Base-by-base conservation (phyloP, 768 basidiomycete genomes). In the Suillus subalutaceus region DNA sequence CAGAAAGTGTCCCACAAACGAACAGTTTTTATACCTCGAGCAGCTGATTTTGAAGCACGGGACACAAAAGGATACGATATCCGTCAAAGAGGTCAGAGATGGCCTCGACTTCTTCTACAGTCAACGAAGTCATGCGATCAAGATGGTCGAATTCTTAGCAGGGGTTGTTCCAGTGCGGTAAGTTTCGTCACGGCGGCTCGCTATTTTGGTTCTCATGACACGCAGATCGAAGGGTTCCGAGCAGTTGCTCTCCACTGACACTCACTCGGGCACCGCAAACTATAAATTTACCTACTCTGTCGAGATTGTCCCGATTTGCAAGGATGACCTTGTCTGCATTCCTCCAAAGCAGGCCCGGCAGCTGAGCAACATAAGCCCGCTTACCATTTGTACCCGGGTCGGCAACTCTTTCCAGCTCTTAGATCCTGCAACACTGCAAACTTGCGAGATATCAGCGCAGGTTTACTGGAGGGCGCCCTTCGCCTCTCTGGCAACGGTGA, bases 1-100 rank as follows among this genome's bases (percentile, higher is more conserved):
- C 97, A 99, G 77, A 99, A 99, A 79, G 97, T 99, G 52, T 84
- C 94, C 5, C 97, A 99, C 77, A 99, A 99, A 80, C 89, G 97
- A 65, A 99, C 97, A n/a, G 2, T 99, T 99, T 82, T 79, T 99
- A 72, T 99, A 90, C 82, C 88, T 99, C 62, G 97, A 99, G 79
- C 97, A 99, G 73, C 85, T 99, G 68, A 98, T 99, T 75, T 80
- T 99, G 73, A 98, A 96, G 77, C 95, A 99, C 73, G 90, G 90
- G 69, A 96, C 96, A 6, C 97, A 99, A 82, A 96, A 96, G 78
- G 96, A 98, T 66, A 98, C 97, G 5, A 91, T 97, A 30, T 90
- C 88, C 1, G 88, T 99, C 62, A 93, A 93, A 76, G 97, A 99
- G 77, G 94, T 91, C 65, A 86, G 87, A 68, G 97, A 99, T 74